A percentile compares a stretch with the other conserved stretches of the same genome.
Evolutionary conservation across 345 rosid species (phyloP).

Genomic region (Dipteronia sinensis): DNA sequence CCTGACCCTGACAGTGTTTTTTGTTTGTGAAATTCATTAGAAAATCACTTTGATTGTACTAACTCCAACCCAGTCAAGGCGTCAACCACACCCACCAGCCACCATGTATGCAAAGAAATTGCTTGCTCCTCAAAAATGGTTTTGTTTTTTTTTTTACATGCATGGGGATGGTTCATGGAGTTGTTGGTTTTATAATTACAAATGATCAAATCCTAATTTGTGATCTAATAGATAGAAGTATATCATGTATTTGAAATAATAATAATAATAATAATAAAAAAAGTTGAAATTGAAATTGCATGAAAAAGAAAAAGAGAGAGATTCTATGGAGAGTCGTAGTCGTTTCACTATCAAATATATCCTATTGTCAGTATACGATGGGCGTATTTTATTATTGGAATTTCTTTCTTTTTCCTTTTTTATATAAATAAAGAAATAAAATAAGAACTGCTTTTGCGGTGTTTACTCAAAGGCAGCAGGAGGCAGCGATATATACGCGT

Average conservation of each 20-base stretch:
- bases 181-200: too few species aligned
- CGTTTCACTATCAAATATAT: not conserved
- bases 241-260: too few species aligned
- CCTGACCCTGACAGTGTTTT: too few species aligned
- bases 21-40: too few species aligned
- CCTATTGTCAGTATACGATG: not conserved
- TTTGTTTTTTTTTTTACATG: not conserved
- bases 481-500: not conserved
- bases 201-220: too few species aligned
- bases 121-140: not conserved
- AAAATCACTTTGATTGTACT: too few species aligned
- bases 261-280: too few species aligned
- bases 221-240: not conserved
- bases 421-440: not conserved
- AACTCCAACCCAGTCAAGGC: not conserved
- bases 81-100: not conserved
- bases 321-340: not conserved
- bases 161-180: too few species aligned
- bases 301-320: not conserved
- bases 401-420: not conserved
- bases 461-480: slow-evolving; percentile 2
- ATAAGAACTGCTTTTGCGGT: slow-evolving; percentile 2
- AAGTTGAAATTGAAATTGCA: not conserved
- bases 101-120: not conserved
- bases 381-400: not conserved